A percentile compares a stretch with the other conserved stretches of the same genome.
These are phyloP conservation scores for Candida quercuum DNA, from an alignment of 805 yeast species.

Conservation along the genomic window DNA sequence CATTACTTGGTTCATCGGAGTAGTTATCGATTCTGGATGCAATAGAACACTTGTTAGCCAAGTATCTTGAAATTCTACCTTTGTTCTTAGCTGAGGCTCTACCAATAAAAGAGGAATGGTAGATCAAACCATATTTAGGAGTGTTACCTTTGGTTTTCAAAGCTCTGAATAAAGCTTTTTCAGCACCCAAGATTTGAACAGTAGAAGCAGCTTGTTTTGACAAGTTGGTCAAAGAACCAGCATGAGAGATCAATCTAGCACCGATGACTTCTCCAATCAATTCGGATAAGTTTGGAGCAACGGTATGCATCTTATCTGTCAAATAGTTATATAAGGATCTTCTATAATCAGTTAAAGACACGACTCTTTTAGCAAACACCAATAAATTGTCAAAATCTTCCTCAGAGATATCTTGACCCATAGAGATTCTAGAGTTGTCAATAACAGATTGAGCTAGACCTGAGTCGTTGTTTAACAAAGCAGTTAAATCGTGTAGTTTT, in stretches of 20 bases:
- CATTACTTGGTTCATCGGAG: slow-evolving; percentile 88
- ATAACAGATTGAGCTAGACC: slow-evolving; percentile 87
- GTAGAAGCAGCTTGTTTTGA: slow-evolving; percentile 99
- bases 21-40: slow-evolving; percentile 98
- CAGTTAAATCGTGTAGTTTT: slow-evolving; percentile 85
- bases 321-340: slow-evolving; percentile 76
- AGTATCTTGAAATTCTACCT: slow-evolving; percentile 97
- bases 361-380: slow-evolving; percentile 91
- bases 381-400: slow-evolving; percentile 89
- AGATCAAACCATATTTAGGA: slow-evolving; percentile 95
- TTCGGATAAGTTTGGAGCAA: slow-evolving; percentile 95
- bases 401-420: slow-evolving; percentile 98
- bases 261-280: slow-evolving; percentile 98
- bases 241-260: slow-evolving; percentile 96
- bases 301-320: slow-evolving; percentile 93
- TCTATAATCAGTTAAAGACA: slow-evolving; percentile 87
- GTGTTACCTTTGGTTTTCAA: slow-evolving; percentile 98
- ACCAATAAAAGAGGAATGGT: slow-evolving; percentile 95
- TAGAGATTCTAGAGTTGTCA: slow-evolving; percentile 93
- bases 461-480: slow-evolving; percentile 76
- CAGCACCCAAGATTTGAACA: slow-evolving; percentile 98
- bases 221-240: slow-evolving; percentile 93
- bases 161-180: slow-evolving; percentile 98
- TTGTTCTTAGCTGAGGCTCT: slow-evolving; percentile 96
- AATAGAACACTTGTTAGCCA: slow-evolving; percentile 98